phyloP scores from a whole-genome alignment of 331 rosid species.

The Pyrus hybrid region DNA sequence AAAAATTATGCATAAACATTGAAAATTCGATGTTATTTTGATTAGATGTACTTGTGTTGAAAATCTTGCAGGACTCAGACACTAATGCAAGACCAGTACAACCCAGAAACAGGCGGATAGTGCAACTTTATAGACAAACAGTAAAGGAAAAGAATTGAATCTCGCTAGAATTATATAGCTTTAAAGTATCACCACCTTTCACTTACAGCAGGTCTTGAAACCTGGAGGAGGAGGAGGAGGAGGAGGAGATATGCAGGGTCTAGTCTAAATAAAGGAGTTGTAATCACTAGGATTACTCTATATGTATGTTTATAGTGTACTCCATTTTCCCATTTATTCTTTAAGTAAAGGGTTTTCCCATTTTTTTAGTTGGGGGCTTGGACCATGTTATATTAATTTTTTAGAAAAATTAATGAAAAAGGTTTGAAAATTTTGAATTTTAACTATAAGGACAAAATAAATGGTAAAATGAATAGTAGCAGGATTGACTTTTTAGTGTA shows the following conservation, averaged over 20 bases:
- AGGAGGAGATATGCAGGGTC: background rate
- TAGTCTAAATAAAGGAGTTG: background rate
- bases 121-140: slow-evolving; percentile 23
- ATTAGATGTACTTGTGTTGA: background rate
- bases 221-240: background rate
- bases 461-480: no score
- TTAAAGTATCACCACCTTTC: background rate
- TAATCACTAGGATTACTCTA: background rate
- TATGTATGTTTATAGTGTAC: background rate
- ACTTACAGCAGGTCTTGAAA: background rate
- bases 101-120: slow-evolving; percentile 25
- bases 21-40: background rate
- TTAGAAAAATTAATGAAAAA: no score
- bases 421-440: no score
- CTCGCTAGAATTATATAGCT: no score
- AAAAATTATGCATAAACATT: background rate
- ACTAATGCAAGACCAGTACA: slow-evolving; percentile 60
- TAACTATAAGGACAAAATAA: no score
- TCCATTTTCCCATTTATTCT: background rate
- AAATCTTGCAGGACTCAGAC: slow-evolving; percentile 29
- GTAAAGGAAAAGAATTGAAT: background rate
- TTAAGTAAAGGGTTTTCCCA: background rate
- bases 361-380: background rate
- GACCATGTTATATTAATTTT: background rate
- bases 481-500: no score